Percentiles rank a stretch among this genome's conserved stretches.
phyloP scores from a whole-genome alignment of 208 protist genomes.

The Wallacemonas sp. region DNA sequence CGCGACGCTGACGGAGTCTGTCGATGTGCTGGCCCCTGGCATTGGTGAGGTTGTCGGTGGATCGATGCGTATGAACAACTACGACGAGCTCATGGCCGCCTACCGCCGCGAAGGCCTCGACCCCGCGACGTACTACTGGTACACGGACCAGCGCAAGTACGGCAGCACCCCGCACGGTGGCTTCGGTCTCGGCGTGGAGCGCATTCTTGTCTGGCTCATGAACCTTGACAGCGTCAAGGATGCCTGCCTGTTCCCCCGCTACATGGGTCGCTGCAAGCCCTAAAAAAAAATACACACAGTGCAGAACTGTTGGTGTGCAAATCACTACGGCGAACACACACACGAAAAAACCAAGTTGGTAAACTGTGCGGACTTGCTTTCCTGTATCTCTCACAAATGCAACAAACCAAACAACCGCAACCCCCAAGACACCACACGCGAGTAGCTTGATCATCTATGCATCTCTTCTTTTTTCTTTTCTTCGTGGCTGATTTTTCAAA shows the following conservation, averaged over 20 bases:
- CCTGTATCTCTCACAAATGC: not conserved
- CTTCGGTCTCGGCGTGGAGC: slow-evolving; percentile 98
- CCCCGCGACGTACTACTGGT: slow-evolving; percentile 98
- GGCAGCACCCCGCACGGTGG: slow-evolving; percentile 97
- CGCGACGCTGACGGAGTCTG: slow-evolving; percentile 89
- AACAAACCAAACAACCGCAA: too few relatives aligned
- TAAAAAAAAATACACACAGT: too few relatives aligned
- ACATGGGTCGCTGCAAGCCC: slow-evolving; percentile 94
- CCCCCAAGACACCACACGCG: too few relatives aligned
- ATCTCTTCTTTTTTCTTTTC: slow-evolving; percentile 18
- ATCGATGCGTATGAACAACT: slow-evolving; percentile 96
- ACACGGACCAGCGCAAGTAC: slow-evolving; percentile 98
- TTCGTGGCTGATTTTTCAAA: not conserved
- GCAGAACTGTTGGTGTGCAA: too few relatives aligned
- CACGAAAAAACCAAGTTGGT: not conserved
- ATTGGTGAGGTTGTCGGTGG: slow-evolving; percentile 99
- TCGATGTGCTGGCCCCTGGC: slow-evolving; percentile 97
- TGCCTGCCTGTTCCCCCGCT: slow-evolving; percentile 96
- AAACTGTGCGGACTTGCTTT: too few relatives aligned
- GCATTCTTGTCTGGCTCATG: slow-evolving; percentile 97
- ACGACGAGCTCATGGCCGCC: slow-evolving; percentile 92
- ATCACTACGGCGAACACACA: slow-evolving; percentile 2
- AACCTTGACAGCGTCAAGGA: slow-evolving; percentile 96
- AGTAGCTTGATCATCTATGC: too few relatives aligned
- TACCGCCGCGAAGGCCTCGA: slow-evolving; percentile 96